phyloP scores from a whole-genome alignment of 768 basidiomycete genomes.

The Pulveroboletus sp. region DNA sequence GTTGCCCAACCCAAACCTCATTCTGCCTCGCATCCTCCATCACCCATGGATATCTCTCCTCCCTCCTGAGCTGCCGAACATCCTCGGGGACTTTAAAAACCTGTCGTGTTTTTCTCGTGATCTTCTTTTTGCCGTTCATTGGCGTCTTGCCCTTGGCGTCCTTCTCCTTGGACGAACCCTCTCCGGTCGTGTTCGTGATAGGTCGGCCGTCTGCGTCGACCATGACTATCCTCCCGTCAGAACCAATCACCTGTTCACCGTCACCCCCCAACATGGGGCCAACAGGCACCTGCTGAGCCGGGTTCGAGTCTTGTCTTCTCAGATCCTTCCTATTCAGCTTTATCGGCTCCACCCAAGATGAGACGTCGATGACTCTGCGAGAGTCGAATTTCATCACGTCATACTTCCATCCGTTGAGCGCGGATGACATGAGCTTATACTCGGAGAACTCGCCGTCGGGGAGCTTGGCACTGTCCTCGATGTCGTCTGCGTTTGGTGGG shows the following conservation, averaged over 20 bases:
- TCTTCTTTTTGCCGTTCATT: constrained; percentile 58
- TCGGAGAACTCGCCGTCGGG: constrained; percentile 70
- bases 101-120: constrained; percentile 78
- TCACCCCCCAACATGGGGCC: constrained; percentile 76
- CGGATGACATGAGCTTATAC: constrained; percentile 73
- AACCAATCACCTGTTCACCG: constrained; percentile 77
- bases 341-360: constrained; percentile 66
- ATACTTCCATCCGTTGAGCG: constrained; percentile 84
- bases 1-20: constrained; percentile 76
- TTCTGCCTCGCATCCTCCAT: constrained; percentile 72
- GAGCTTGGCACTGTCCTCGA: constrained; percentile 49
- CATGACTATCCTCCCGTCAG: constrained; percentile 76
- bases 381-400: constrained; percentile 91
- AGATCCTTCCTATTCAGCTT: constrained; percentile 86
- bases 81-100: constrained; percentile 81
- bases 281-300: constrained; percentile 47
- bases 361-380: constrained; percentile 65
- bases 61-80: constrained; percentile 68
- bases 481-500: constrained; percentile 38
- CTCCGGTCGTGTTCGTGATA: constrained; percentile 40
- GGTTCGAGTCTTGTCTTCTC: constrained; percentile 41
- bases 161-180: constrained; percentile 29
- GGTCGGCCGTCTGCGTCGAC: constrained; percentile 73
- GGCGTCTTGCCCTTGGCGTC: constrained; percentile 41
- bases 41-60: constrained; percentile 90